Evolutionary conservation across 176 grass and related monocot genomes (phyloP).

Genomic region (Bromus sterilis): DNA sequence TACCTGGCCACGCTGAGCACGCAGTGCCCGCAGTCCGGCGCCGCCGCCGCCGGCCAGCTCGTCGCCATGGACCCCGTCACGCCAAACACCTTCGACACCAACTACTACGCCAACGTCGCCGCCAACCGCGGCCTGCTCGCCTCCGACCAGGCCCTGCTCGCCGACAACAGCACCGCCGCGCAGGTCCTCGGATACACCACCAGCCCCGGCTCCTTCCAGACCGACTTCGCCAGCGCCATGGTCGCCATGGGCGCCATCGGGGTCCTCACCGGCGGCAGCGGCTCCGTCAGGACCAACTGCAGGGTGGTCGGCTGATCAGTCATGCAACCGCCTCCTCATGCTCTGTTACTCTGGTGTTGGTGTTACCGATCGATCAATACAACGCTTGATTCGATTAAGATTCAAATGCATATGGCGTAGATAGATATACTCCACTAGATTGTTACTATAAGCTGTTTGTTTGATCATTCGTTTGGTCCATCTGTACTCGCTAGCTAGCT

Average conservation of each 20-base stretch:
- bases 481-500: background rate
- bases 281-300: slow-evolving; percentile 62
- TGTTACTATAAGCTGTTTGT: background rate
- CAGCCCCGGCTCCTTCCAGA: slow-evolving; percentile 37
- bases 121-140: slow-evolving; percentile 64
- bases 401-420: background rate
- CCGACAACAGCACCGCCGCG: slow-evolving; percentile 26
- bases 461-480: background rate
- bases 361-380: background rate
- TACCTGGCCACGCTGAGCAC: slow-evolving; percentile 45
- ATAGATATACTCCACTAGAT: background rate
- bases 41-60: background rate
- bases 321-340: no score
- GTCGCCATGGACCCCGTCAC: slow-evolving; percentile 70
- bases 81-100: slow-evolving; percentile 60
- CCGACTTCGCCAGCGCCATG: slow-evolving; percentile 61
- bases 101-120: slow-evolving; percentile 57
- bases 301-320: slow-evolving; percentile 19
- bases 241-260: slow-evolving; percentile 67
- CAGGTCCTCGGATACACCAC: slow-evolving; percentile 52
- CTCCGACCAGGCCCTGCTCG: slow-evolving; percentile 65
- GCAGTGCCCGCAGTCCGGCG: slow-evolving; percentile 43
- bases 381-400: background rate
- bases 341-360: background rate
- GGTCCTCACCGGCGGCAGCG: slow-evolving; percentile 48